phyloP scores from a whole-genome alignment of 805 yeast genomes.

The Candida takata region DNA sequence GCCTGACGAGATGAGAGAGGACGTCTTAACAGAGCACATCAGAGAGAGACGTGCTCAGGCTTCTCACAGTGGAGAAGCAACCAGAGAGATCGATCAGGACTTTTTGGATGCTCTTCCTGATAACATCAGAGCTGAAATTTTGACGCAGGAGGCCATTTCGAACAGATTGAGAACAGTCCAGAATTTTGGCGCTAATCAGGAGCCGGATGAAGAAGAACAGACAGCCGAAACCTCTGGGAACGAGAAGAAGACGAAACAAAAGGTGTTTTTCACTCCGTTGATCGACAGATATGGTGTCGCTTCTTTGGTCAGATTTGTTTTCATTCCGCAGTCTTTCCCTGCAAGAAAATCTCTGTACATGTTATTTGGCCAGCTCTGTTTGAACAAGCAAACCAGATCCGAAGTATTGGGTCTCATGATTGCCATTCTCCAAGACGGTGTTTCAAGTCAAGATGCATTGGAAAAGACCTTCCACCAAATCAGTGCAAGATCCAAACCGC shows the following conservation, averaged over 20 bases:
- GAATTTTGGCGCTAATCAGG: slow-evolving; percentile 2
- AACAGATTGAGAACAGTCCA: slow-evolving; percentile 21
- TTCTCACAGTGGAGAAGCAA: slow-evolving; percentile 32
- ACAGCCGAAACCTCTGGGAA: slow-evolving; percentile 6
- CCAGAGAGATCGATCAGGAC: slow-evolving; percentile 70
- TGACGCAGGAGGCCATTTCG: slow-evolving; percentile 48
- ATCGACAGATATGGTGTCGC: slow-evolving; percentile 74
- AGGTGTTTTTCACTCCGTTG: slow-evolving; percentile 52
- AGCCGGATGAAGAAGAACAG: neutral
- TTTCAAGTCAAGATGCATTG: slow-evolving; percentile 48
- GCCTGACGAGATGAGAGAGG: slow-evolving; percentile 90
- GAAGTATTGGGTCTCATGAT: slow-evolving; percentile 67
- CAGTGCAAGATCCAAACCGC: slow-evolving; percentile 26
- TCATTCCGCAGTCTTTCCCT: slow-evolving; percentile 60
- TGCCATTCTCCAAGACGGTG: slow-evolving; percentile 71
- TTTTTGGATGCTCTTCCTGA: slow-evolving; percentile 79
- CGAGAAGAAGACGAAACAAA: slow-evolving; percentile 28
- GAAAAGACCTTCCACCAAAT: slow-evolving; percentile 57
- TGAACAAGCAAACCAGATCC: slow-evolving; percentile 68
- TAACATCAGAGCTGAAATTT: slow-evolving; percentile 50
- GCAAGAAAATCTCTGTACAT: slow-evolving; percentile 60
- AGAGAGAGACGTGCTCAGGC: slow-evolving; percentile 66
- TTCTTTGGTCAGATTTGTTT: slow-evolving; percentile 60
- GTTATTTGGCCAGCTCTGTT: slow-evolving; percentile 59
- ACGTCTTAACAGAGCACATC: slow-evolving; percentile 79